phyloP scores from a whole-genome alignment of 2,329 filamentous ascomycete species.

The Huntiella decipiens region DNA sequence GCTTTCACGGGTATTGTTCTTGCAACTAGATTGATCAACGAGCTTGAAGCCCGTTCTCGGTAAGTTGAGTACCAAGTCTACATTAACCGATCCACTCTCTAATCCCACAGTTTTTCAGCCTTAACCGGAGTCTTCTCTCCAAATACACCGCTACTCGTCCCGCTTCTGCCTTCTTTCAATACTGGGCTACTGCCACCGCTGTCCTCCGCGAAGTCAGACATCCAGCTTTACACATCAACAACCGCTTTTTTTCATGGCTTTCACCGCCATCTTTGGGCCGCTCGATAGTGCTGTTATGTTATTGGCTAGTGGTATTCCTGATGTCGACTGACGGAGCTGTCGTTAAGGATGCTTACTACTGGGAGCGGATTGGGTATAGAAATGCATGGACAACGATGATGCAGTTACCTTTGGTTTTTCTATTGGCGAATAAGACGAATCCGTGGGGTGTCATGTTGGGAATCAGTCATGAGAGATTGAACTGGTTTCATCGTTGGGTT shows the following conservation, averaged over 20 bases:
- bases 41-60: slow-evolving; percentile 24
- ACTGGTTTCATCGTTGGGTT: slow-evolving; percentile 58
- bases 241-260: slow-evolving; percentile 31
- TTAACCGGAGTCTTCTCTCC: slow-evolving; percentile 21
- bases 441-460: slow-evolving; percentile 42
- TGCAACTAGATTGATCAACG: slow-evolving; percentile 24
- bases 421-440: slow-evolving; percentile 37
- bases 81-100: background rate
- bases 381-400: slow-evolving; percentile 48
- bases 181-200: slow-evolving; percentile 40
- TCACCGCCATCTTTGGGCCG: slow-evolving; percentile 41
- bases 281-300: slow-evolving; percentile 31
- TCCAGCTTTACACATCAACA: slow-evolving; percentile 27
- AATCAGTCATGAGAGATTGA: slow-evolving; percentile 47
- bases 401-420: slow-evolving; percentile 44
- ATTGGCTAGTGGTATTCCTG: slow-evolving; percentile 40
- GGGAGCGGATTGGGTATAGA: slow-evolving; percentile 47
- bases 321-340: slow-evolving; percentile 34
- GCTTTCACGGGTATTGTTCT: slow-evolving; percentile 26
- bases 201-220: slow-evolving; percentile 36
- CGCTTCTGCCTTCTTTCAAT: slow-evolving; percentile 24
- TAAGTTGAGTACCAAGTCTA: slow-evolving; percentile 13
- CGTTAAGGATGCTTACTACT: slow-evolving; percentile 34
- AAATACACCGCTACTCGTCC: slow-evolving; percentile 31
- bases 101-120: slow-evolving; percentile 18